phyloP scores from a whole-genome alignment of 805 yeast genomes.

The Candida argentea region DNA sequence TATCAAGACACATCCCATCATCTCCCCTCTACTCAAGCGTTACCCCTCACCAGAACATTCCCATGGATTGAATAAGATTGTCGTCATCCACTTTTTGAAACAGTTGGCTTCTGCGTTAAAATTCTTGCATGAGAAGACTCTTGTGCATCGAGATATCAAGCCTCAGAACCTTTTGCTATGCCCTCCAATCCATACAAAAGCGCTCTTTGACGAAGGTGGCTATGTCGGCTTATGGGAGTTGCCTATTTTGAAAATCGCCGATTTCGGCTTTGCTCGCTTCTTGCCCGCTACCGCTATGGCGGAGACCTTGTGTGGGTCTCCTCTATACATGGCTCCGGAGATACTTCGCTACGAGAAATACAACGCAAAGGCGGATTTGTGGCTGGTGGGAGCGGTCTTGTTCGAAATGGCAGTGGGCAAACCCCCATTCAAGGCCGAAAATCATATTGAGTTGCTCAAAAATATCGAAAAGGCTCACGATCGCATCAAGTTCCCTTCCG shows the following conservation, averaged over 20 bases:
- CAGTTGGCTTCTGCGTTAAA: slow-evolving; percentile 79
- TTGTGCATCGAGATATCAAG: slow-evolving; percentile 91
- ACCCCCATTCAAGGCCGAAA: slow-evolving; percentile 91
- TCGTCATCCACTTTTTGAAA: slow-evolving; percentile 76
- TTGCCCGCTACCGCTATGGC: slow-evolving; percentile 91
- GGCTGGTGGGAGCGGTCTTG: slow-evolving; percentile 97
- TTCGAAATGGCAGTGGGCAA: slow-evolving; percentile 95
- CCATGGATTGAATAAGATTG: slow-evolving; percentile 68
- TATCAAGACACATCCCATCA: slow-evolving; percentile 64
- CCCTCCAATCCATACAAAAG: slow-evolving; percentile 65
- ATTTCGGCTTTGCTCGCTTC: slow-evolving; percentile 94
- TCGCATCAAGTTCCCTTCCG: slow-evolving; percentile 63
- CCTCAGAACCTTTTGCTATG: slow-evolving; percentile 82
- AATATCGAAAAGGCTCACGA: slow-evolving; percentile 80
- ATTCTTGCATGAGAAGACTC: slow-evolving; percentile 71
- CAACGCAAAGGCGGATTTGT: slow-evolving; percentile 92
- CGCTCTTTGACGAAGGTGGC: slow-evolving; percentile 45
- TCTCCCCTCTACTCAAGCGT: slow-evolving; percentile 62
- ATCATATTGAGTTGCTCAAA: slow-evolving; percentile 81
- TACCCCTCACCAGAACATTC: slow-evolving; percentile 76
- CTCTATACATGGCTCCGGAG: slow-evolving; percentile 98
- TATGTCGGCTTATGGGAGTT: slow-evolving; percentile 79
- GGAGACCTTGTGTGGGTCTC: slow-evolving; percentile 95
- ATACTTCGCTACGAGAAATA: slow-evolving; percentile 89
- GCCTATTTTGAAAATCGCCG: slow-evolving; percentile 89